Evolutionary conservation across 768 basidiomycete genomes (phyloP).

Genomic region (Mycena amicta): DNA sequence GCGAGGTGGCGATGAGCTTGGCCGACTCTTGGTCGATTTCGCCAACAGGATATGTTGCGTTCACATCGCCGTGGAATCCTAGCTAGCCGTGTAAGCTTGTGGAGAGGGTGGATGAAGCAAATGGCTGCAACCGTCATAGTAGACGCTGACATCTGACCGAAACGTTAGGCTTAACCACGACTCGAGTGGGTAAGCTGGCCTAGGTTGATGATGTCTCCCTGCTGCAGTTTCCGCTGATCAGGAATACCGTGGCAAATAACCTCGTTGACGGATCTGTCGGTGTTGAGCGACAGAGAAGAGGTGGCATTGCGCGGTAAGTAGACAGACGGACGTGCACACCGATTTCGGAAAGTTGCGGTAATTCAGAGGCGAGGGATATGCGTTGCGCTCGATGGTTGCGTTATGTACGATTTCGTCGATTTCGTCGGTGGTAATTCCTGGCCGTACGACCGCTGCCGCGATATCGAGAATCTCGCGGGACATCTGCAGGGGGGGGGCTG

Average conservation of each 20-base stretch:
- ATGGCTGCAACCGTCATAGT: slow-evolving; percentile 83
- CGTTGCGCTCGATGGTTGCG: slow-evolving; percentile 84
- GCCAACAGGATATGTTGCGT: slow-evolving; percentile 91
- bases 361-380: slow-evolving; percentile 93
- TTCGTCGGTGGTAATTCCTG: slow-evolving; percentile 96
- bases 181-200: slow-evolving; percentile 46
- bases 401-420: slow-evolving; percentile 93
- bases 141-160: slow-evolving; percentile 72
- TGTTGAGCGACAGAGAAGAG: too few species aligned
- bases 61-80: slow-evolving; percentile 93
- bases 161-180: slow-evolving; percentile 21
- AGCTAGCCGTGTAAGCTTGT: not conserved
- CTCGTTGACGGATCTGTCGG: too few species aligned
- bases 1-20: slow-evolving; percentile 80
- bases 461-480: slow-evolving; percentile 91
- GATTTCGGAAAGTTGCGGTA: slow-evolving; percentile 94
- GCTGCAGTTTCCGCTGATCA: slow-evolving; percentile 77
- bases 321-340: slow-evolving; percentile 95
- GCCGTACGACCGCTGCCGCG: slow-evolving; percentile 80
- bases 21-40: slow-evolving; percentile 80
- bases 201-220: slow-evolving; percentile 97
- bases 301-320: too few species aligned
- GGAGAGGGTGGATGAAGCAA: too few species aligned
- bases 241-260: slow-evolving; percentile 98
- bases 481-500: slow-evolving; percentile 51